These are phyloP conservation scores for Zymoseptoria passerinii DNA, from an alignment of 2,329 filamentous ascomycete genomes.

Conservation along the genomic window DNA sequence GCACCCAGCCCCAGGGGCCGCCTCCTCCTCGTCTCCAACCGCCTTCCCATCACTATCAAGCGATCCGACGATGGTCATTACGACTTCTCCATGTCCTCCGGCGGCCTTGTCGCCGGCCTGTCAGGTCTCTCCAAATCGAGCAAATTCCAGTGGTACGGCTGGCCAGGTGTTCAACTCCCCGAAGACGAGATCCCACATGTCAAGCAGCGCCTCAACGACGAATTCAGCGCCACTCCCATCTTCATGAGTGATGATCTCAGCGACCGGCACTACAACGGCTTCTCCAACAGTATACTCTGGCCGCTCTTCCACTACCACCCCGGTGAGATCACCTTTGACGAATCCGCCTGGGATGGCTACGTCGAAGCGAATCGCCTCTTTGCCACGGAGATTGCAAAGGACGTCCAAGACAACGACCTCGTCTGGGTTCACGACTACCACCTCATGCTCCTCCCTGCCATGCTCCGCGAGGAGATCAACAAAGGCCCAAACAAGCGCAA, in stretches of 20 bases:
- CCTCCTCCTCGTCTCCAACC: slow-evolving; percentile 84
- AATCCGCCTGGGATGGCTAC: slow-evolving; percentile 88
- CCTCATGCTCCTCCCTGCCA: slow-evolving; percentile 89
- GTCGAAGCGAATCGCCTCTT: slow-evolving; percentile 88
- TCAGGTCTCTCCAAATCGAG: slow-evolving; percentile 87
- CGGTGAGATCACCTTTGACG: slow-evolving; percentile 95
- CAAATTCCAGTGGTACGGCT: slow-evolving; percentile 97
- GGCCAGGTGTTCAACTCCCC: slow-evolving; percentile 88
- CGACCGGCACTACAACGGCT: slow-evolving; percentile 95
- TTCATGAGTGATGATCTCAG: slow-evolving; percentile 91
- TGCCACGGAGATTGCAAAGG: slow-evolving; percentile 74
- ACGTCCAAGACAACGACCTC: slow-evolving; percentile 86
- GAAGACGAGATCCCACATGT: slow-evolving; percentile 70
- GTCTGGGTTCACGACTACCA: slow-evolving; percentile 99
- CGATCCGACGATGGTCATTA: slow-evolving; percentile 85
- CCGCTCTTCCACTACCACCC: slow-evolving; percentile 98
- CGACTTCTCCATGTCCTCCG: slow-evolving; percentile 92
- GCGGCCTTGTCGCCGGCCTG: slow-evolving; percentile 86
- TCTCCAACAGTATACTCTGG: slow-evolving; percentile 97
- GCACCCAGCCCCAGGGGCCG: slow-evolving; percentile 35
- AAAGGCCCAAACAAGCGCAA: slow-evolving; percentile 58
- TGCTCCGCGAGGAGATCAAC: slow-evolving; percentile 79
- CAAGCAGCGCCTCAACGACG: slow-evolving; percentile 69
- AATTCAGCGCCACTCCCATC: slow-evolving; percentile 83
- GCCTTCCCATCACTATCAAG: slow-evolving; percentile 94